These are phyloP conservation scores for Halenospora varia DNA, from an alignment of 495 filamentous ascomycete species.

Conservation along the genomic window DNA sequence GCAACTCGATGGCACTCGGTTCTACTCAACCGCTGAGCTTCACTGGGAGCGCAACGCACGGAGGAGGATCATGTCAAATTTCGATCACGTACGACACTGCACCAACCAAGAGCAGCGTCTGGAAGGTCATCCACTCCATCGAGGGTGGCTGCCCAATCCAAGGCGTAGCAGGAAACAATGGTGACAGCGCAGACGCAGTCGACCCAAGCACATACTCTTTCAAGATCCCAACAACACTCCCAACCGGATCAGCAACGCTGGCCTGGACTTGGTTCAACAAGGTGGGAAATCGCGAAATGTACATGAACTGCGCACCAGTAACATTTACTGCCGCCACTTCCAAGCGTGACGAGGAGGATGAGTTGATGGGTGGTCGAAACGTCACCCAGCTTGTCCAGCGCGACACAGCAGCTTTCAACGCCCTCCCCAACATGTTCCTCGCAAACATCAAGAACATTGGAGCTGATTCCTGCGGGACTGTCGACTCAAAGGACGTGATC, in stretches of 20 bases:
- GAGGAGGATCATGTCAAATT: constrained; percentile 85
- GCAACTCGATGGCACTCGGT: constrained; percentile 49
- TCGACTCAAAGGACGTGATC: constrained; percentile 35
- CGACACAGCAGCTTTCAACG: constrained; percentile 41
- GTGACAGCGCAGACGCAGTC: constrained; percentile 12
- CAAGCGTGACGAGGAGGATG: constrained; percentile 28
- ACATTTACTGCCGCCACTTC: constrained; percentile 51
- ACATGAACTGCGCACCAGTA: constrained; percentile 88
- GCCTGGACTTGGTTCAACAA: constrained; percentile 92
- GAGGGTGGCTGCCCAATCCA: constrained; percentile 72
- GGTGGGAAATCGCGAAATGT: constrained; percentile 79
- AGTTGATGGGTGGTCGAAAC: constrained; percentile 14
- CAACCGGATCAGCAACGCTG: constrained; percentile 60
- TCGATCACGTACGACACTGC: constrained; percentile 70
- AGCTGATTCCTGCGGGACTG: constrained; percentile 51
- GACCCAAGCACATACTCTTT: constrained; percentile 44
- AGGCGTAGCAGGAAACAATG: constrained; percentile 39
- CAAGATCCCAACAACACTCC: constrained; percentile 53
- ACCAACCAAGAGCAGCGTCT: constrained; percentile 53
- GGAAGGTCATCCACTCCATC: constrained; percentile 80
- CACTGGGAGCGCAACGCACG: constrained; percentile 65
- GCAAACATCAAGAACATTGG: constrained; percentile 69
- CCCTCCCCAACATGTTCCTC: constrained; percentile 74
- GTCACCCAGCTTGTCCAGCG: constrained; percentile 17
- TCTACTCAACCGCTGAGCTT: constrained; percentile 50